Evolutionary conservation across 2,329 filamentous ascomycete genomes (phyloP).

Genomic region (Exophiala alcalophila): DNA sequence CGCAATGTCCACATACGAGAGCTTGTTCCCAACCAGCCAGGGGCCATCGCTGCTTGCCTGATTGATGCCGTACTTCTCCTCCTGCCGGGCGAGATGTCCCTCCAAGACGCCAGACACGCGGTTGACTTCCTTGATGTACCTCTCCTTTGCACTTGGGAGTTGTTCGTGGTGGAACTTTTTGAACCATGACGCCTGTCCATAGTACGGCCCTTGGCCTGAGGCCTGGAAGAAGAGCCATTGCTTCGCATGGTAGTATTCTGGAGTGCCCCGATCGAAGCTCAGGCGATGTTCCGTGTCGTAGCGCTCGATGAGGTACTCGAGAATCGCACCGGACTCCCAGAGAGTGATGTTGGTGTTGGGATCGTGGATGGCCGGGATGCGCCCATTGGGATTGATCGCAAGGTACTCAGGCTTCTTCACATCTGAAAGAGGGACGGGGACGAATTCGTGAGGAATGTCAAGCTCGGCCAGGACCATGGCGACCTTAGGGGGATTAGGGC

Average conservation of each 20-base stretch:
- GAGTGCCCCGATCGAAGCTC: slow-evolving; percentile 34
- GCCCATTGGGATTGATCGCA: slow-evolving; percentile 31
- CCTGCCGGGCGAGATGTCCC: slow-evolving; percentile 34
- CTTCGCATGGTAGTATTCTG: slow-evolving; percentile 40
- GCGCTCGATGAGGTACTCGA: slow-evolving; percentile 44
- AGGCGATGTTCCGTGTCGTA: slow-evolving; percentile 44
- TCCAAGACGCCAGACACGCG: slow-evolving; percentile 49
- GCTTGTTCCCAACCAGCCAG: slow-evolving; percentile 45
- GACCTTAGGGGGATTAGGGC: slow-evolving; percentile 31
- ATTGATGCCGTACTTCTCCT: slow-evolving; percentile 10
- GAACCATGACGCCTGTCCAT: slow-evolving; percentile 49
- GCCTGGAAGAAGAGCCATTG: slow-evolving; percentile 49
- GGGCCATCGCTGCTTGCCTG: slow-evolving; percentile 24
- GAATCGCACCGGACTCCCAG: slow-evolving; percentile 47
- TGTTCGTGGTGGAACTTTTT: slow-evolving; percentile 42
- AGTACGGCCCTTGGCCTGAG: slow-evolving; percentile 50
- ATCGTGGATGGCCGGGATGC: slow-evolving; percentile 37
- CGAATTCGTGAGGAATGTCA: slow-evolving; percentile 34
- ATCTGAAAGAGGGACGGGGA: slow-evolving; percentile 24
- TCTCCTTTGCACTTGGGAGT: slow-evolving; percentile 42
- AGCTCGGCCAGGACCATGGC: slow-evolving; percentile 36
- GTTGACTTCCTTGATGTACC: slow-evolving; percentile 45
- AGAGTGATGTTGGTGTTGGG: slow-evolving; percentile 40
- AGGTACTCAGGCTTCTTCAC: slow-evolving; percentile 30
- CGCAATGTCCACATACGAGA: slow-evolving; percentile 43